Evolutionary conservation across 768 basidiomycete species (phyloP).

Genomic region (Tylopilus sp.): DNA sequence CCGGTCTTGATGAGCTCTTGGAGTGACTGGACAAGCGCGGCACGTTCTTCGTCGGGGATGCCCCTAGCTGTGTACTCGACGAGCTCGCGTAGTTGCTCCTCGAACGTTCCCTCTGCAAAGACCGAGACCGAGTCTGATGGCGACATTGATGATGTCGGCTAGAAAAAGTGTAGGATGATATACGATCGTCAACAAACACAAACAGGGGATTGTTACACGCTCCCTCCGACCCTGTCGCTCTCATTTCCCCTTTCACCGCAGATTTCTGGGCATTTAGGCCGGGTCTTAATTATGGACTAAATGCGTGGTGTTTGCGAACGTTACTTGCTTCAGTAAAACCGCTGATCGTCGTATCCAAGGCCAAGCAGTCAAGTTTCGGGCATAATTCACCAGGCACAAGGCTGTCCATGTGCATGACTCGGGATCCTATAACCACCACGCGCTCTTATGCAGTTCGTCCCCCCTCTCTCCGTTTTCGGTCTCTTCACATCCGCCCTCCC

Average conservation of each 20-base stretch:
- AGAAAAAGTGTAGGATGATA: no score
- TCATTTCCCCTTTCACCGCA: no score
- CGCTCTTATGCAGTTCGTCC: background rate
- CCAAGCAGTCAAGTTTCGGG: background rate
- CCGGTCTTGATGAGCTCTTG: conserved; percentile 52
- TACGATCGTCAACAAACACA: no score
- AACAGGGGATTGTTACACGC: no score
- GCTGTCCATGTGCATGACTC: background rate
- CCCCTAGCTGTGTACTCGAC: conserved; percentile 69
- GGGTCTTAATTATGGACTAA: no score
- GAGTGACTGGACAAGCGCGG: conserved; percentile 61
- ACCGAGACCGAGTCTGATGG: conserved; percentile 74
- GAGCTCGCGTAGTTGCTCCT: conserved; percentile 80
- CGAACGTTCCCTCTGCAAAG: conserved; percentile 85
- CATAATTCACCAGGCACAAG: background rate
- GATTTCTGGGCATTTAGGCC: no score
- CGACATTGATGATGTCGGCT: conserved; percentile 42
- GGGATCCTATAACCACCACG: conserved; percentile 13
- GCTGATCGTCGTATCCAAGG: no score
- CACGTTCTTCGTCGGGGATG: conserved; percentile 65
- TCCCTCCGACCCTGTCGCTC: no score
- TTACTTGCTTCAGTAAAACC: no score
- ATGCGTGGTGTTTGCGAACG: no score
- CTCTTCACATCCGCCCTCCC: background rate
- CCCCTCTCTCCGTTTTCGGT: background rate